Percentiles rank a stretch among this genome's conserved stretches.
phyloP scores from a whole-genome alignment of 108 stramenopile genomes.

The Nitzschia palea region DNA sequence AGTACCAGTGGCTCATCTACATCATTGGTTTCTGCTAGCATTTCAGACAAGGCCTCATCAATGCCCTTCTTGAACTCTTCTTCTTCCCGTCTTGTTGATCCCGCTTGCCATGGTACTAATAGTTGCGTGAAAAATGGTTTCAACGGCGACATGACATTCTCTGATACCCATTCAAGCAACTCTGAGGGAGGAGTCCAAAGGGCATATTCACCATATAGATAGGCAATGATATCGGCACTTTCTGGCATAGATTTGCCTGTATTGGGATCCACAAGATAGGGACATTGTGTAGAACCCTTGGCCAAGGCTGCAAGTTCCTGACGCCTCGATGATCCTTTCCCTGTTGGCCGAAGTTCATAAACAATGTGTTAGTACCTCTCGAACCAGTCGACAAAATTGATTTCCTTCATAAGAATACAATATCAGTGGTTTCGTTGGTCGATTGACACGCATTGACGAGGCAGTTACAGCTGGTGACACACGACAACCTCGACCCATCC shows the following conservation, averaged over 20 bases:
- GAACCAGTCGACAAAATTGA: constrained; percentile 84
- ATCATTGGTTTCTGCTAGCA: constrained; percentile 41
- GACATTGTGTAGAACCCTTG: constrained; percentile 78
- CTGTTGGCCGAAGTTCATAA: constrained; percentile 72
- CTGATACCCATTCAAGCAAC: constrained; percentile 48
- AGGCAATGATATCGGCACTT: constrained; percentile 77
- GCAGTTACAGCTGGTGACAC: too few relatives aligned
- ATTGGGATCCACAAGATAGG: constrained; percentile 88
- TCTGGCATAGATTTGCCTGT: constrained; percentile 76
- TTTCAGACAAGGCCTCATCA: too few relatives aligned
- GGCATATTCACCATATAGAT: constrained; percentile 82
- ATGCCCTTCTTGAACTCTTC: constrained; percentile 37
- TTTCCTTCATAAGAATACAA: too few relatives aligned
- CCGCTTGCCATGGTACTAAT: constrained; percentile 64
- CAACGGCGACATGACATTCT: constrained; percentile 40
- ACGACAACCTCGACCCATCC: too few relatives aligned
- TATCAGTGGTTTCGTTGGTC: too few relatives aligned
- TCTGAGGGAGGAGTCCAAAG: constrained; percentile 67
- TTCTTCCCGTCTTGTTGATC: constrained; percentile 38
- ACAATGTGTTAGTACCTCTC: constrained; percentile 87
- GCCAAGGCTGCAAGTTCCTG: constrained; percentile 60
- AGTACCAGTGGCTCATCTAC: constrained; percentile 49
- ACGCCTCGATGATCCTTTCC: constrained; percentile 77
- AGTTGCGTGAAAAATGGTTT: constrained; percentile 46
- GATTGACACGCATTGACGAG: too few relatives aligned